These are phyloP conservation scores for Lichtheimia hyalospora DNA, from an alignment of 371 early-diverging fungal genomes.

Conservation along the genomic window DNA sequence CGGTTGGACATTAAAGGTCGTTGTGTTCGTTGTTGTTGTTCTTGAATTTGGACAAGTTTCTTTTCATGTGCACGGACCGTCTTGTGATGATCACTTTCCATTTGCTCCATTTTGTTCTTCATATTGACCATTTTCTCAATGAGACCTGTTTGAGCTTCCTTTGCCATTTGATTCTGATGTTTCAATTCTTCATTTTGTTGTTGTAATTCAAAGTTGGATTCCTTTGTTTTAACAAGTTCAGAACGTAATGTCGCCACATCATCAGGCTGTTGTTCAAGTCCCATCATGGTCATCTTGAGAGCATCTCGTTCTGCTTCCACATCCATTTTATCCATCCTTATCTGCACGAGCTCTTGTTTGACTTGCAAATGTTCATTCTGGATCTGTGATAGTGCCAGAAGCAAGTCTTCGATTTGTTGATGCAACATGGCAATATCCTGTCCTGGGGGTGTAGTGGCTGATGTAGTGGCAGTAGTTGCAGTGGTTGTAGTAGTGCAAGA, in stretches of 20 bases:
- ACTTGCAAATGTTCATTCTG: conserved; percentile 59
- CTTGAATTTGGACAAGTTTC: conserved; percentile 1
- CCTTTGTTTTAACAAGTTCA: conserved; percentile 18
- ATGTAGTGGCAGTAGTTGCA: conserved; percentile 5
- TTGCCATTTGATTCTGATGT: conserved; percentile 40
- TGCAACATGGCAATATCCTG: conserved; percentile 48
- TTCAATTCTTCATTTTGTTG: conserved; percentile 37
- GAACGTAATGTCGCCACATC: not conserved
- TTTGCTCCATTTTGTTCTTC: conserved; percentile 33
- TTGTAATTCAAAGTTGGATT: conserved; percentile 27
- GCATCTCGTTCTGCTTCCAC: conserved; percentile 46
- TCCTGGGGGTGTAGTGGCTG: not conserved
- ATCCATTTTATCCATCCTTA: conserved; percentile 62
- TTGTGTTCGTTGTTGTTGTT: not conserved
- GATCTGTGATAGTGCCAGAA: conserved; percentile 55
- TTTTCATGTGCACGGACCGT: conserved; percentile 12
- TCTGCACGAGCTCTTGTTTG: conserved; percentile 55
- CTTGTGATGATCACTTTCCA: conserved; percentile 34
- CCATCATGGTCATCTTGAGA: conserved; percentile 33
- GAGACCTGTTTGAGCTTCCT: conserved; percentile 39
- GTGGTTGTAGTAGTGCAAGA: not conserved
- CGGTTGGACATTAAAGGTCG: not conserved
- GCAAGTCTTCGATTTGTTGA: conserved; percentile 62
- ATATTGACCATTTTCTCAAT: conserved; percentile 45
- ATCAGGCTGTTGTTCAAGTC: conserved; percentile 5